These are phyloP conservation scores for Cladophialophora chaetospira DNA, from an alignment of 2,329 filamentous ascomycete species.

Conservation along the genomic window DNA sequence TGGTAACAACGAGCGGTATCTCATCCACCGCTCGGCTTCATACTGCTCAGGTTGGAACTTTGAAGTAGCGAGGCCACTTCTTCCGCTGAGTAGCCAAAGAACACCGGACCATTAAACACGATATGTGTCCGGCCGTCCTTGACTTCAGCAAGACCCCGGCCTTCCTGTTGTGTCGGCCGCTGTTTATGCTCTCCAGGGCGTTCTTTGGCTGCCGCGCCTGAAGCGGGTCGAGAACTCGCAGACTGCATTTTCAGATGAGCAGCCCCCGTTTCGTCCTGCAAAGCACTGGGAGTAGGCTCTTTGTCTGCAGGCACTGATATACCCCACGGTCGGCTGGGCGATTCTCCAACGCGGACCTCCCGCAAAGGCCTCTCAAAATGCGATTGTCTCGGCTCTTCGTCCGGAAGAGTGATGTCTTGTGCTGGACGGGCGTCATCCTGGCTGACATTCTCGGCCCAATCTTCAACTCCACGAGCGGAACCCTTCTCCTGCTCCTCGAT, in stretches of 20 bases:
- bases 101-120: constrained; percentile 90
- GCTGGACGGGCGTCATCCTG: constrained; percentile 44
- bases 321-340: constrained; percentile 89
- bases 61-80: constrained; percentile 77
- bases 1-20: background rate
- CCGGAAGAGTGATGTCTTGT: constrained; percentile 38
- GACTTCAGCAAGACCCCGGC: background rate
- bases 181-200: constrained; percentile 24
- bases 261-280: constrained; percentile 29
- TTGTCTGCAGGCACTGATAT: constrained; percentile 73
- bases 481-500: constrained; percentile 40
- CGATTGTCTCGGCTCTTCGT: constrained; percentile 64
- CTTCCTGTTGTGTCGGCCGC: constrained; percentile 23
- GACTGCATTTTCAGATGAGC: constrained; percentile 16
- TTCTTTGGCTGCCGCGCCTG: constrained; percentile 21
- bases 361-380: constrained; percentile 84
- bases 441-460: constrained; percentile 80
- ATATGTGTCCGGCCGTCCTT: constrained; percentile 60
- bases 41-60: constrained; percentile 20
- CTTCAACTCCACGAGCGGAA: constrained; percentile 65
- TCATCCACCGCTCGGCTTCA: constrained; percentile 1
- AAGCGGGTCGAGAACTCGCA: constrained; percentile 31
- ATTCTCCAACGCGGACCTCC: constrained; percentile 90
- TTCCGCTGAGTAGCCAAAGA: constrained; percentile 86
- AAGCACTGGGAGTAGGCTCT: constrained; percentile 37